Percentiles rank a stretch among this genome's conserved stretches.
These are phyloP conservation scores for Solanum acaule DNA, from an alignment of 257 asterid species.

Conservation along the genomic window DNA sequence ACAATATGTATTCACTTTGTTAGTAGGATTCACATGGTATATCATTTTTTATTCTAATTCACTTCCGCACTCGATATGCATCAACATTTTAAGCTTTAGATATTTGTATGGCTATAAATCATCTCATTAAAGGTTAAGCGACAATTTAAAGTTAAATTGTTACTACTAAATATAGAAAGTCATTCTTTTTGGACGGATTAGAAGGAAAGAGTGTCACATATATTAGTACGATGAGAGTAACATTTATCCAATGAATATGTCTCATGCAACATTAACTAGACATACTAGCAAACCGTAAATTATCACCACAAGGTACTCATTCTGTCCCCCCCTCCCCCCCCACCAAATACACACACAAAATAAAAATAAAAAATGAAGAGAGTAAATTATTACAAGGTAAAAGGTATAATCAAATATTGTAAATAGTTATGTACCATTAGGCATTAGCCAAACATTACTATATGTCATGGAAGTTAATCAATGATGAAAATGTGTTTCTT, in stretches of 20 bases:
- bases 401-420: neutral
- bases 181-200: neutral
- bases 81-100: neutral
- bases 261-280: neutral
- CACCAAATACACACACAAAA: neutral
- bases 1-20: neutral
- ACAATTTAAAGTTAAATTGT: neutral
- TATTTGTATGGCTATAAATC: neutral
- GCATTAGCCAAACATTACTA: neutral
- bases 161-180: neutral
- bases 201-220: neutral
- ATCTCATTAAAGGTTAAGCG: neutral
- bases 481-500: neutral
- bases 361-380: neutral
- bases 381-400: neutral
- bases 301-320: neutral
- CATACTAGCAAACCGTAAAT: neutral
- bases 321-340: neutral
- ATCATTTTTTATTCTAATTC: neutral
- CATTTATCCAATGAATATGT: neutral
- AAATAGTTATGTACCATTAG: neutral
- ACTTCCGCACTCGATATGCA: neutral
- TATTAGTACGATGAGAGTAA: neutral
- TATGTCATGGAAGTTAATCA: neutral
- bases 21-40: neutral